These are phyloP conservation scores for Heritiera fomes DNA, from an alignment of 345 rosid species.

Conservation along the genomic window DNA sequence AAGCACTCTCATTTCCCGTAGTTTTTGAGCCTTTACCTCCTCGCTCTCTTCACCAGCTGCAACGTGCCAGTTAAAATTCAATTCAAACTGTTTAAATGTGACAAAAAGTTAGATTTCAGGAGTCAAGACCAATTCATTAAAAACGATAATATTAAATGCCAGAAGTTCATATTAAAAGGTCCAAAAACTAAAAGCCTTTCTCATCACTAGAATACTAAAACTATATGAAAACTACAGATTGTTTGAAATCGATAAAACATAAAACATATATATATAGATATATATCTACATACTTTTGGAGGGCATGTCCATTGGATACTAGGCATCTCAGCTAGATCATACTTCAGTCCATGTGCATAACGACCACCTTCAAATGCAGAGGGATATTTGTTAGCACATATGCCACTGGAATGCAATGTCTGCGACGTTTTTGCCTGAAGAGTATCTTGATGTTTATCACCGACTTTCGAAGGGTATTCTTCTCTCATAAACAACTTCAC, in stretches of 20 bases:
- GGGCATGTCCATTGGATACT: slow-evolving; percentile 50
- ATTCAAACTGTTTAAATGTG: slow-evolving; percentile 38
- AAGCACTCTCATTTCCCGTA: slow-evolving; percentile 44
- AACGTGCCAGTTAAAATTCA: slow-evolving; percentile 41
- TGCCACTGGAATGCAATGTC: slow-evolving; percentile 20
- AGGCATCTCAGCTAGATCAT: slow-evolving; percentile 28
- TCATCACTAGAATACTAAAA: background rate
- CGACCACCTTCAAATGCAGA: slow-evolving; percentile 49
- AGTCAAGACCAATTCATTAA: background rate
- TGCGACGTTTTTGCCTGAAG: slow-evolving; percentile 23
- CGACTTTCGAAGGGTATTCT: slow-evolving; percentile 54
- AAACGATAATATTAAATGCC: background rate
- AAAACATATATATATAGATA: no score
- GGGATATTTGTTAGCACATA: slow-evolving; percentile 32
- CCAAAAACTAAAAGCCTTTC: background rate
- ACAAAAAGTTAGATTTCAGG: background rate
- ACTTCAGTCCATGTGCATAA: slow-evolving; percentile 22
- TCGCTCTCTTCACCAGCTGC: slow-evolving; percentile 59
- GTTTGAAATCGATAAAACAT: background rate
- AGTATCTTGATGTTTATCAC: slow-evolving; percentile 30
- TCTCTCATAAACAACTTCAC: slow-evolving; percentile 49
- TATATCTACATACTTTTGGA: slow-evolving; percentile 39
- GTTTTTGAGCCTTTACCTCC: slow-evolving; percentile 42
- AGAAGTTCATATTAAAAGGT: background rate
- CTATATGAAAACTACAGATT: background rate